Evolutionary conservation across 129 eudicot genomes (phyloP).

Genomic region (Centaurea solstitialis): DNA sequence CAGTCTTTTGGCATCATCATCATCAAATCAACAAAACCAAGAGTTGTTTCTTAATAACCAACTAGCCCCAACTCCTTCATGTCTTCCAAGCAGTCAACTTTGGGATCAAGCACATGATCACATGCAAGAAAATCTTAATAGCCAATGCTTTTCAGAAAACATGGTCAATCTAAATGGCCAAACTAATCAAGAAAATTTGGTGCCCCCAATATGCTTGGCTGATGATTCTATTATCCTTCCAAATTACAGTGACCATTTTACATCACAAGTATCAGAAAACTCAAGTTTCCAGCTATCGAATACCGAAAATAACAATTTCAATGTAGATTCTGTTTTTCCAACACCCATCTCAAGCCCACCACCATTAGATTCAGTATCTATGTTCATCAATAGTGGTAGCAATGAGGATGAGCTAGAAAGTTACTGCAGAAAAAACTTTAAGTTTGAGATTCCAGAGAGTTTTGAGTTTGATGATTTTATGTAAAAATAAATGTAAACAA

Average conservation of each 20-base stretch:
- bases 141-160: constrained; percentile 4
- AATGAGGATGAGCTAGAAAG: constrained; percentile 54
- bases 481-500: constrained; percentile 10
- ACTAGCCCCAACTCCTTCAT: constrained; percentile 10
- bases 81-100: not conserved
- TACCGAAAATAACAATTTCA: constrained; percentile 24
- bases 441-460: constrained; percentile 58
- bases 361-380: constrained; percentile 39
- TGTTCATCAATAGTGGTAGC: constrained; percentile 34
- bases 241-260: constrained; percentile 9
- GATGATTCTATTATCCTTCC: constrained; percentile 5
- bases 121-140: constrained; percentile 23
- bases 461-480: constrained; percentile 54
- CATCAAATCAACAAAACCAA: not conserved
- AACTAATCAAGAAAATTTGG: constrained; percentile 15
- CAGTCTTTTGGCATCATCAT: constrained; percentile 24
- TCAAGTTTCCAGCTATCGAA: constrained; percentile 36
- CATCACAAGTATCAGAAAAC: constrained; percentile 37
- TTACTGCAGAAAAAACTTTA: constrained; percentile 45
- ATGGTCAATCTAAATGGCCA: not conserved
- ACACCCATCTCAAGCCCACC: constrained; percentile 49
- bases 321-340: constrained; percentile 39
- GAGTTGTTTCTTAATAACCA: constrained; percentile 14
- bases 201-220: not conserved
- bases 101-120: constrained; percentile 19